A percentile compares a stretch with the other conserved stretches of the same genome.
phyloP scores from a whole-genome alignment of 495 filamentous ascomycete species.

The Aspergillus panamensis region DNA sequence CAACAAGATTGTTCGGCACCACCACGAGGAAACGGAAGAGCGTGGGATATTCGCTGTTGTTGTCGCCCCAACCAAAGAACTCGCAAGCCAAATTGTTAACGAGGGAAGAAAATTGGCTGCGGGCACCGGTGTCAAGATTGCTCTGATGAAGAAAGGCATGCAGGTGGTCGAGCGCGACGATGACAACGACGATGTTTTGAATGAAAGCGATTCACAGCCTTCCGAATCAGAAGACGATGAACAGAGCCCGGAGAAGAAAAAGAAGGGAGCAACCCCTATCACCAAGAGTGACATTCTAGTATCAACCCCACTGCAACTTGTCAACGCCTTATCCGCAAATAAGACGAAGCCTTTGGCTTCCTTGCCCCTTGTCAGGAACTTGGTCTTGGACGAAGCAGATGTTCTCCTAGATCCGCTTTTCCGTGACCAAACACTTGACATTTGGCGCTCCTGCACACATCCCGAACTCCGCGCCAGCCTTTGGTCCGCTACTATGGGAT shows the following conservation, averaged over 20 bases:
- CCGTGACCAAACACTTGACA: slow-evolving; percentile 78
- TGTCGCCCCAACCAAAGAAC: slow-evolving; percentile 87
- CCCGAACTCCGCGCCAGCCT: slow-evolving; percentile 66
- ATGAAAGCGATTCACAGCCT: slow-evolving; percentile 41
- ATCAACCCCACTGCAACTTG: slow-evolving; percentile 75
- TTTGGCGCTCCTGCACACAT: slow-evolving; percentile 75
- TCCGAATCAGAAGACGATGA: slow-evolving; percentile 41
- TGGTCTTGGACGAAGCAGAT: slow-evolving; percentile 93
- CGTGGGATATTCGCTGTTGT: slow-evolving; percentile 62
- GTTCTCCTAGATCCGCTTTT: slow-evolving; percentile 90
- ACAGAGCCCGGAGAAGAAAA: slow-evolving; percentile 31
- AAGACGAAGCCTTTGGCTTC: slow-evolving; percentile 39
- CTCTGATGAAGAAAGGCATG: slow-evolving; percentile 83
- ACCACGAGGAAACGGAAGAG: slow-evolving; percentile 42
- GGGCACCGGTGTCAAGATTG: slow-evolving; percentile 75
- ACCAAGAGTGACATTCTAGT: slow-evolving; percentile 83
- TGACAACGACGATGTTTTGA: slow-evolving; percentile 30
- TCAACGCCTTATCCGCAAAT: slow-evolving; percentile 64
- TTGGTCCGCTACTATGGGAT: slow-evolving; percentile 97
- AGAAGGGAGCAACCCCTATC: slow-evolving; percentile 35
- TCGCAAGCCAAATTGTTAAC: slow-evolving; percentile 88
- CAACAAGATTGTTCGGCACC: slow-evolving; percentile 61
- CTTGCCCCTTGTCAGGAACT: slow-evolving; percentile 60
- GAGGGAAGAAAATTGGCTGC: slow-evolving; percentile 78
- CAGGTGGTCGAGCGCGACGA: slow-evolving; percentile 50